A percentile compares a stretch with the other conserved stretches of the same genome.
Conservation (phyloP, 257 asterid species). For the Fraxinus cuspidata region DNA sequence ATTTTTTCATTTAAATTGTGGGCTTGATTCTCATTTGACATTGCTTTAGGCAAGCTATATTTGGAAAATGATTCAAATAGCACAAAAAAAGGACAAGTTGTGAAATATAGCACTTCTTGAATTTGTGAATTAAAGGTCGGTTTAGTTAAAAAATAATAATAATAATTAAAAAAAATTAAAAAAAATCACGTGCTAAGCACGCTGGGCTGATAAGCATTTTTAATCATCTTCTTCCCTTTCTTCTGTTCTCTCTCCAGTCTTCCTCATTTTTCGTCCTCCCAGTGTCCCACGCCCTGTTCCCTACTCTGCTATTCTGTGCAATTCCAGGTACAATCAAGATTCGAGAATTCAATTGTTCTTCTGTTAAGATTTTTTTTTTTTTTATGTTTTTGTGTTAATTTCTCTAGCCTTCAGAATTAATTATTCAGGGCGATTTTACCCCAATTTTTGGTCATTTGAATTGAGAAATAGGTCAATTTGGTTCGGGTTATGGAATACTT, state of each 20-base stretch:
- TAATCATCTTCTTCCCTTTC: background rate
- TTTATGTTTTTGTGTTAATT: background rate
- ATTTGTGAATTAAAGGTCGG: background rate
- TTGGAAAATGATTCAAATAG: background rate
- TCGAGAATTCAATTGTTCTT: background rate
- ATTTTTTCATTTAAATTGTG: too few relatives aligned
- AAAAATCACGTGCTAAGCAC: constrained; percentile 28
- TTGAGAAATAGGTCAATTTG: background rate
- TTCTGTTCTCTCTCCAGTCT: background rate
- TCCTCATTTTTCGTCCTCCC: constrained; percentile 15
- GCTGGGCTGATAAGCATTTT: background rate
- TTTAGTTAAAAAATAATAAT: too few relatives aligned
- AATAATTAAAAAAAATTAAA: background rate
- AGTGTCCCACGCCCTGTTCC: background rate
- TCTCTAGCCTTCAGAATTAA: background rate
- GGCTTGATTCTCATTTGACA: too few relatives aligned
- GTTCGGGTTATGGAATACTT: background rate
- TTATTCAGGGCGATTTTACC: background rate
- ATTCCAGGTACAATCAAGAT: constrained; percentile 18
- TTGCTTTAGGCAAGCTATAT: background rate
- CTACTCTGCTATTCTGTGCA: constrained; percentile 19
- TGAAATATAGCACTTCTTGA: too few relatives aligned
- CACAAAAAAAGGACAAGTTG: background rate
- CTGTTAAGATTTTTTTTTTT: background rate
- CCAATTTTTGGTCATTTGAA: background rate